phyloP scores from a whole-genome alignment of 306 rosid genomes.

The Geum urbanum region DNA sequence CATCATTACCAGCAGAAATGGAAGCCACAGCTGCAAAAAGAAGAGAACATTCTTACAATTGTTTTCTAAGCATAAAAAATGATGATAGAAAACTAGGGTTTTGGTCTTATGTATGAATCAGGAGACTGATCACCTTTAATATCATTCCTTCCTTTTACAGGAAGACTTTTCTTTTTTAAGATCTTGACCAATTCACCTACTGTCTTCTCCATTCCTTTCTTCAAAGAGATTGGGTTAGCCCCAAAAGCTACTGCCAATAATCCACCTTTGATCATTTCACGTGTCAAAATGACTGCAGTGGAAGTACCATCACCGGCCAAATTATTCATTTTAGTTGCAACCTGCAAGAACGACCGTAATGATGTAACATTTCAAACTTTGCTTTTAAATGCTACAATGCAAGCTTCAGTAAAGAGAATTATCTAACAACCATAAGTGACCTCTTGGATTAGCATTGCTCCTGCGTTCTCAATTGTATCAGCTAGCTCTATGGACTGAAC shows the following conservation, averaged over 20 bases:
- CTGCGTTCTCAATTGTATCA: conserved; percentile 86
- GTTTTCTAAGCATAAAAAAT: not conserved
- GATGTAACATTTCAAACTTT: conserved; percentile 20
- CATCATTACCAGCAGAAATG: conserved; percentile 89
- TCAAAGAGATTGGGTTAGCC: conserved; percentile 85
- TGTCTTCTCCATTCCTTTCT: conserved; percentile 88
- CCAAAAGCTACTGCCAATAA: conserved; percentile 73
- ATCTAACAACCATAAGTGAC: conserved; percentile 63
- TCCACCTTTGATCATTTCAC: conserved; percentile 82
- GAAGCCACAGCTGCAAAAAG: conserved; percentile 77
- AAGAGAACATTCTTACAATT: conserved; percentile 12
- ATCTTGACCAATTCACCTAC: conserved; percentile 62
- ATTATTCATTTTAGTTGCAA: conserved; percentile 86
- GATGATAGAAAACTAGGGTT: not conserved
- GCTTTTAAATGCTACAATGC: conserved; percentile 16
- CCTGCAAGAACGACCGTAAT: conserved; percentile 48
- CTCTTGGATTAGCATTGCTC: conserved; percentile 97
- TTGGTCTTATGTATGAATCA: conserved; percentile 22
- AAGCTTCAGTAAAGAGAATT: conserved; percentile 23
- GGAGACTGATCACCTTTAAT: conserved; percentile 56
- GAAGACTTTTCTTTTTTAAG: conserved; percentile 70
- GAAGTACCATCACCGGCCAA: conserved; percentile 97
- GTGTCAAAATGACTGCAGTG: conserved; percentile 85
- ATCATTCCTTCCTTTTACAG: conserved; percentile 80
- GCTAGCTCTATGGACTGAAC: conserved; percentile 84